Percentiles rank a stretch among this genome's conserved stretches.
Evolutionary conservation across 768 basidiomycete species (phyloP).

Genomic region (Termitomyces heimii): DNA sequence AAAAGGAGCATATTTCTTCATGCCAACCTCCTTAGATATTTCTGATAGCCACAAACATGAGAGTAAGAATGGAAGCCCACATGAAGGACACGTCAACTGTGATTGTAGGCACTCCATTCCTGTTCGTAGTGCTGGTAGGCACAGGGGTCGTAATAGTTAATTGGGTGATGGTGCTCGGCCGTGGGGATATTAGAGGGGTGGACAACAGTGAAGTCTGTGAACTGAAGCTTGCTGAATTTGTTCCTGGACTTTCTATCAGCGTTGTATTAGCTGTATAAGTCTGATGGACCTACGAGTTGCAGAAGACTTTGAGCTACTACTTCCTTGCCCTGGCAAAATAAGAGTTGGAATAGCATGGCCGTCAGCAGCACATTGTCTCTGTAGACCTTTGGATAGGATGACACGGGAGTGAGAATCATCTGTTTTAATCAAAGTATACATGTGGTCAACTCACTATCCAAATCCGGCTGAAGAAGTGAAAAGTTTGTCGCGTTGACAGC

Average conservation of each 20-base stretch:
- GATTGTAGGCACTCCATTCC: background rate
- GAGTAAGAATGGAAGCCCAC: background rate
- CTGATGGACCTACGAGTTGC: background rate
- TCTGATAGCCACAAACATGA: background rate
- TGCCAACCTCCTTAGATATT: too few relatives aligned
- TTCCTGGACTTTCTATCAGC: background rate
- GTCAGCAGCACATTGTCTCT: background rate
- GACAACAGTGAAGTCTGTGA: background rate
- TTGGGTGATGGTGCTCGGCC: background rate
- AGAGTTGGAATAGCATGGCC: background rate
- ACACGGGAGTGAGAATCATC: background rate
- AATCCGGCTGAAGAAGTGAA: conserved; percentile 5
- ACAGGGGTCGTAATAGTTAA: background rate
- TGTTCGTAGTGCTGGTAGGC: background rate
- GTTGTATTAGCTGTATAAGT: background rate
- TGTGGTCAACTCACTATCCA: conserved; percentile 12
- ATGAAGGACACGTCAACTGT: background rate
- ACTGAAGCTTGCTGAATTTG: background rate
- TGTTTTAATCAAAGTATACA: background rate
- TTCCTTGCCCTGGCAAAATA: background rate
- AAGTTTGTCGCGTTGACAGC: conserved; percentile 23
- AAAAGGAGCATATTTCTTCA: too few relatives aligned
- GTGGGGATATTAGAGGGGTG: background rate
- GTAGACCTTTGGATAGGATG: background rate
- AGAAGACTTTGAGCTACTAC: background rate